phyloP scores from a whole-genome alignment of 306 rosid genomes.

The Oxytropis ochrocephala region DNA sequence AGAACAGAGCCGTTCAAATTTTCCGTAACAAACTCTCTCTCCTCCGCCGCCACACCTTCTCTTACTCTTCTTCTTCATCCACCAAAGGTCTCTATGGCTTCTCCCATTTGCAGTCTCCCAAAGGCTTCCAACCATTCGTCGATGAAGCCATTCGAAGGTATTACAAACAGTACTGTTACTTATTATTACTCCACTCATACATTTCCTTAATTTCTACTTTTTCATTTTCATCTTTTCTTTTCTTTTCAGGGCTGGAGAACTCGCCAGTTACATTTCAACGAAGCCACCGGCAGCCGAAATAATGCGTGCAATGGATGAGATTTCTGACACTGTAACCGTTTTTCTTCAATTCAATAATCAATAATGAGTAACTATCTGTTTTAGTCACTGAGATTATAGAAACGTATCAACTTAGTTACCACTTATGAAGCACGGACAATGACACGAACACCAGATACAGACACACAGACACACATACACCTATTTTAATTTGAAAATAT shows the following conservation, averaged over 20 bases:
- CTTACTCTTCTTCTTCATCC: not conserved
- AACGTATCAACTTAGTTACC: no score
- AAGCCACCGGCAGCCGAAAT: constrained; percentile 49
- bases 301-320: constrained; percentile 78
- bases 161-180: no score
- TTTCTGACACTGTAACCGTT: constrained; percentile 49
- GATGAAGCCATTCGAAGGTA: constrained; percentile 80
- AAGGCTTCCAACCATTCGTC: constrained; percentile 67
- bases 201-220: constrained; percentile 40
- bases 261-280: constrained; percentile 44
- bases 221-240: not conserved
- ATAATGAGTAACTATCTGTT: no score
- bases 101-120: constrained; percentile 51
- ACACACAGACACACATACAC: no score
- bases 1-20: constrained; percentile 10
- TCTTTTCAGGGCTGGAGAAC: constrained; percentile 56
- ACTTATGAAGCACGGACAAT: no score
- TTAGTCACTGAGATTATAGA: no score
- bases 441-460: no score
- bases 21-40: constrained; percentile 5
- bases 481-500: no score
- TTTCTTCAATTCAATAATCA: not conserved
- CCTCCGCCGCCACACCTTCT: not conserved
- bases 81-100: constrained; percentile 71
- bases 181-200: constrained; percentile 24